Evolutionary conservation across 1,284 basidiomycete genomes (phyloP).

Genomic region (Lignosus rhinocerotis): DNA sequence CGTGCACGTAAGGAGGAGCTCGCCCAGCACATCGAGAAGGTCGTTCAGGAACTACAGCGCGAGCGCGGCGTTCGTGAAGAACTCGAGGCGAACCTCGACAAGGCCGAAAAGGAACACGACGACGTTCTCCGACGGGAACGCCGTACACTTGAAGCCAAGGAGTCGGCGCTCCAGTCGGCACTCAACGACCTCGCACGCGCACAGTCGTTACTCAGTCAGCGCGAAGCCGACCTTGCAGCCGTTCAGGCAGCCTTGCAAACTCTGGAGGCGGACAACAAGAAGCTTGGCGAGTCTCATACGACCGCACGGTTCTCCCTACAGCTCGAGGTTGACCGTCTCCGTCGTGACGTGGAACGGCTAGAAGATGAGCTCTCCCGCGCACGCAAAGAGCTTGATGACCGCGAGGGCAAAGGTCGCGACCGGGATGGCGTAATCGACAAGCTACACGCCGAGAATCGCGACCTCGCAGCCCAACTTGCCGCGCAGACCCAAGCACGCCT

Average conservation of each 20-base stretch:
- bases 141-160: conserved; percentile 65
- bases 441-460: conserved; percentile 77
- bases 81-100: conserved; percentile 53
- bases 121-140: conserved; percentile 56
- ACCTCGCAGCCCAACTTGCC: conserved; percentile 74
- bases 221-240: conserved; percentile 71
- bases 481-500: conserved; percentile 83
- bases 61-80: conserved; percentile 61
- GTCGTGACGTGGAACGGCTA: conserved; percentile 79
- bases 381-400: conserved; percentile 70
- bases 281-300: conserved; percentile 79
- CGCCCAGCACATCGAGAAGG: conserved; percentile 71
- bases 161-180: conserved; percentile 61
- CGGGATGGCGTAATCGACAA: conserved; percentile 71
- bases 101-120: conserved; percentile 59
- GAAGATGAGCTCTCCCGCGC: conserved; percentile 81
- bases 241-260: conserved; percentile 74
- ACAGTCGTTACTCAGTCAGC: conserved; percentile 61
- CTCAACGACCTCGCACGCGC: conserved; percentile 61
- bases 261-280: conserved; percentile 68
- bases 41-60: conserved; percentile 63
- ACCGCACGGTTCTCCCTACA: conserved; percentile 87
- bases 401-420: conserved; percentile 65
- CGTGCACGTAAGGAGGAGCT: conserved; percentile 74
- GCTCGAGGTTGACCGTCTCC: conserved; percentile 87